These are phyloP conservation scores for Amphibolis antarctica DNA, from an alignment of 106 monocot species.

Conservation along the genomic window DNA sequence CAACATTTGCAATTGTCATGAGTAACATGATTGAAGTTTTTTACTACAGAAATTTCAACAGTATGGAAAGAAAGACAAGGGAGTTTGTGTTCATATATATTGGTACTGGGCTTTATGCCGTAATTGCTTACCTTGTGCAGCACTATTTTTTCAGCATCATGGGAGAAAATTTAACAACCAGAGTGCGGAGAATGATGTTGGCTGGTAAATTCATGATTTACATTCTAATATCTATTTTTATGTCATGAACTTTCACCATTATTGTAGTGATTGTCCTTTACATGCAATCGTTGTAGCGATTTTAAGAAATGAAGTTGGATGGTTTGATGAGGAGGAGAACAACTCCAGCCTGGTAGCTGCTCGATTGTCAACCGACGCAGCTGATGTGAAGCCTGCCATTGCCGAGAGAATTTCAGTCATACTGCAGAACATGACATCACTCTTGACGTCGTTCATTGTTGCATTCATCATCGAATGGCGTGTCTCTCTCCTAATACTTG, in stretches of 20 bases:
- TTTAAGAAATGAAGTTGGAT: slow-evolving; percentile 92
- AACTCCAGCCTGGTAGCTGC: slow-evolving; percentile 92
- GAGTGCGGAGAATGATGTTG: slow-evolving; percentile 98
- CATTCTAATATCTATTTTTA: neutral
- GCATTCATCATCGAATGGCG: slow-evolving; percentile 91
- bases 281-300: slow-evolving; percentile 47
- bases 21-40: slow-evolving; percentile 98
- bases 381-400: slow-evolving; percentile 94
- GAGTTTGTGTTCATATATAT: slow-evolving; percentile 95
- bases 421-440: slow-evolving; percentile 93
- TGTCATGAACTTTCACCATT: neutral
- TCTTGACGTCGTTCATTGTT: slow-evolving; percentile 85
- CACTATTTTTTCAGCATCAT: slow-evolving; percentile 99
- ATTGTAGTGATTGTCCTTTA: neutral
- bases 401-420: slow-evolving; percentile 96
- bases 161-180: slow-evolving; percentile 96
- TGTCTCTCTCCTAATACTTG: slow-evolving; percentile 84
- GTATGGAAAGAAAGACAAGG: slow-evolving; percentile 84
- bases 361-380: slow-evolving; percentile 72
- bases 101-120: slow-evolving; percentile 92
- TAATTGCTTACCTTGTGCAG: slow-evolving; percentile 85
- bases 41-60: slow-evolving; percentile 66
- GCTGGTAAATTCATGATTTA: slow-evolving; percentile 32
- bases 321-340: slow-evolving; percentile 99
- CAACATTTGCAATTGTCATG: slow-evolving; percentile 96